Base-by-base conservation (phyloP, 495 filamentous ascomycete genomes). In the Margaritispora aquatica region DNA sequence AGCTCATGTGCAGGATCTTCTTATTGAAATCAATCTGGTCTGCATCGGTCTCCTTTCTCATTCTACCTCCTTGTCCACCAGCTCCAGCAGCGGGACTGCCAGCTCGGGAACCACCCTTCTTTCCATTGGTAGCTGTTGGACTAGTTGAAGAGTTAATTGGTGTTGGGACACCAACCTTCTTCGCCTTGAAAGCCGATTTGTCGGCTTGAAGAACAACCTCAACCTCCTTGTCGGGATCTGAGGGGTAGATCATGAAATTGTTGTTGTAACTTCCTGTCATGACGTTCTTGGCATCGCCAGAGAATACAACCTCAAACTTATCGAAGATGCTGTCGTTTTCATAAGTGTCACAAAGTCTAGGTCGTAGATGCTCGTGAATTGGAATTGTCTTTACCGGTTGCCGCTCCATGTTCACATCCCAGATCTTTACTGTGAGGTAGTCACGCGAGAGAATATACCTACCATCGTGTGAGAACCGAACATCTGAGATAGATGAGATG, bases 231-330 rank as follows among this genome's bases (percentile, higher is more conserved):
- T 90, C 87, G 5, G 91, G 89, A 65, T 97, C 92, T 29, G 92
- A 94, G 0, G 94, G 94, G 74, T 98, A 98, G 66, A 98, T 98
- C 94, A 98, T 98, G 80, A 98, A 98, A 76, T 98, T 98, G 76
- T 98, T 98, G 83, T 98, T 98, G 79, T 98, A 98, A 70, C 90
- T 96, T 64, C 94, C 94, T 5, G 94, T 98, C 94, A 98, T 98
- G 59, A 97, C 94, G 68, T 98, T 97, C 78, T 95, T 93, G 9
- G 91, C 91, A 72, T 97, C 94, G 17, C 94, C 94, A 2, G 93
- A 97, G 74, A 98, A 97, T 38, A 97, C 95, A 57, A 98, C 94
- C 75, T 98, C 94, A 63, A 98, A 98, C 73, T 98, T 98, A 80
- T 98, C 94, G 67, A 98, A 98, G 69, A 98, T 98, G 73, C 90